Conservation (phyloP, 78 protist genomes). For the Dictyostelium capitatum region DNA sequence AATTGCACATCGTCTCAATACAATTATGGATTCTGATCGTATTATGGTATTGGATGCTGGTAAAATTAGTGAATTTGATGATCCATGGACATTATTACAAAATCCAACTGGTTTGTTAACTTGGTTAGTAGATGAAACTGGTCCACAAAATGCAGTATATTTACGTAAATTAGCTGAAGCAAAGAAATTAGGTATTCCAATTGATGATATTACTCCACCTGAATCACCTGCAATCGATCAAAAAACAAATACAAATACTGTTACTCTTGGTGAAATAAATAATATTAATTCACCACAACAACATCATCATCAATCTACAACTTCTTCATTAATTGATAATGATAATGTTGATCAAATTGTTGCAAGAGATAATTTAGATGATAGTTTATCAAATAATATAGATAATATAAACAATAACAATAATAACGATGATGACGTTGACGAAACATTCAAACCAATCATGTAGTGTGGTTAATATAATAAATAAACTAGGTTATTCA, state of each 20-base stretch:
- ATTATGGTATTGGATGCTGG: slow-evolving; percentile 85
- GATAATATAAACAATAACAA: too few relatives aligned
- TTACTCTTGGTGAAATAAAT: neutral
- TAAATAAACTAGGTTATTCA: too few relatives aligned
- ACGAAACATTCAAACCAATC: too few relatives aligned
- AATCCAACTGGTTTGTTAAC: slow-evolving; percentile 58
- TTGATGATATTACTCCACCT: neutral
- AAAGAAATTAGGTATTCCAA: neutral
- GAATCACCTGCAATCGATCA: neutral
- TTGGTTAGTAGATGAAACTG: slow-evolving; percentile 79
- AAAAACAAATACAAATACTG: too few relatives aligned
- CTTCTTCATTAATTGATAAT: too few relatives aligned
- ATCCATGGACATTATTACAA: slow-evolving; percentile 58
- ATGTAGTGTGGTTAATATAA: too few relatives aligned
- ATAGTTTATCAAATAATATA: too few relatives aligned
- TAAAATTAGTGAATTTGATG: slow-evolving; percentile 75
- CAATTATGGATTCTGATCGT: slow-evolving; percentile 92
- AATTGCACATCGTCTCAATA: slow-evolving; percentile 95
- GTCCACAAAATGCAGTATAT: slow-evolving; percentile 51
- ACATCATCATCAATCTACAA: too few relatives aligned
- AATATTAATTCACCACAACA: neutral
- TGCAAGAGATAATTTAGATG: too few relatives aligned
- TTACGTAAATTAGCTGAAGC: slow-evolving; percentile 37
- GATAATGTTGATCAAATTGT: too few relatives aligned
- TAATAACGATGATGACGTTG: too few relatives aligned